phyloP scores from a whole-genome alignment of 1,284 basidiomycete species.

The Macrocystidia cucumis region DNA sequence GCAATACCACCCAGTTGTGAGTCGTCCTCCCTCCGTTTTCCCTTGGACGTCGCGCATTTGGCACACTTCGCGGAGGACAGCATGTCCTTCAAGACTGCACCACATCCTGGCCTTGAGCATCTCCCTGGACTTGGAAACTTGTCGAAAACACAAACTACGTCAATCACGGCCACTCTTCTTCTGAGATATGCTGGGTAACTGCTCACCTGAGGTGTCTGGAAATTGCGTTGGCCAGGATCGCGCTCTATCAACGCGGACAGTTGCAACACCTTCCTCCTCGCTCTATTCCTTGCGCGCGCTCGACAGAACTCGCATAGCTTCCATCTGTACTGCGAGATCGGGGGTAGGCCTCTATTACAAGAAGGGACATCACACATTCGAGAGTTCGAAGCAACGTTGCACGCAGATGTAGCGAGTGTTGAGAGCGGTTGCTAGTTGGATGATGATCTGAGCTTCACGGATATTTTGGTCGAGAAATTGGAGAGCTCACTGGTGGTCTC shows the following conservation, averaged over 20 bases:
- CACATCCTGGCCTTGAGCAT: too few species aligned
- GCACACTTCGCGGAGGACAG: too few species aligned
- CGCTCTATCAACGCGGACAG: background rate
- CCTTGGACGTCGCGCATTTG: too few species aligned
- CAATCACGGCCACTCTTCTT: background rate
- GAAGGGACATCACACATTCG: constrained; percentile 12
- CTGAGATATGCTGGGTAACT: background rate
- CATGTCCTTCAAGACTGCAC: too few species aligned
- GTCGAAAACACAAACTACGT: background rate
- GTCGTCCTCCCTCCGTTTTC: too few species aligned
- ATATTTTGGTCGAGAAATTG: background rate
- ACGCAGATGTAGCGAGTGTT: background rate
- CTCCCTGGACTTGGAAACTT: background rate
- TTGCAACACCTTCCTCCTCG: constrained; percentile 3
- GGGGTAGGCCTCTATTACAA: constrained; percentile 13
- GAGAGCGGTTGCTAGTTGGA: background rate
- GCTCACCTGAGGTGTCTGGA: constrained; percentile 1
- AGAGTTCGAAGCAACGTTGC: constrained; percentile 10
- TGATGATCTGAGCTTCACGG: background rate
- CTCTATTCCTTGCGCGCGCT: constrained; percentile 6
- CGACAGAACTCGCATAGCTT: constrained; percentile 13
- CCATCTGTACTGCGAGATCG: constrained; percentile 12
- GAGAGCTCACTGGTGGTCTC: too few species aligned
- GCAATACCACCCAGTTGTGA: too few species aligned
- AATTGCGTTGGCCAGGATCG: background rate